Evolutionary conservation across 129 eudicot genomes (phyloP).

Genomic region (Flaveria trinervia): DNA sequence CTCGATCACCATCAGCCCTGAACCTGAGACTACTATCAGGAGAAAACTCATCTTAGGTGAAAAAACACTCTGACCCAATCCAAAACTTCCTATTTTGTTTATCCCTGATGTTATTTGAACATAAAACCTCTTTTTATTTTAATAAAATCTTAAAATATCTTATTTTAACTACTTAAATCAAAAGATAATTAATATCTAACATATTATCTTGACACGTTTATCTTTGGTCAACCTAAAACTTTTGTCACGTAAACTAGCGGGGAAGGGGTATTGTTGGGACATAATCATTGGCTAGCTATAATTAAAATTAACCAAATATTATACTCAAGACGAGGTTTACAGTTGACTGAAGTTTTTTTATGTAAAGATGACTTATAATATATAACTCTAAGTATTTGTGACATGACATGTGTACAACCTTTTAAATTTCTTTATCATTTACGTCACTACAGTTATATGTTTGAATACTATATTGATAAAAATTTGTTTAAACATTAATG

Average conservation of each 20-base stretch:
- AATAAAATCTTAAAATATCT: no score
- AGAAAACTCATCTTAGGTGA: no score
- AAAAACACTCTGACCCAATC: no score
- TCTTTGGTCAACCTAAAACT: not conserved
- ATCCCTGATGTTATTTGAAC: no score
- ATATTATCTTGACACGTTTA: no score
- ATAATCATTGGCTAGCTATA: constrained; percentile 22
- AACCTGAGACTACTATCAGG: no score
- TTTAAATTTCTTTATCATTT: not conserved
- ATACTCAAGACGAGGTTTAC: not conserved
- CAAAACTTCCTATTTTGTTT: no score
- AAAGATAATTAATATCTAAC: no score
- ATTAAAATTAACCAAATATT: not conserved
- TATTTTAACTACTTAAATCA: no score
- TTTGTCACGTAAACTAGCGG: constrained; percentile 6
- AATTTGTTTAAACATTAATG: not conserved
- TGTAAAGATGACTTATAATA: not conserved
- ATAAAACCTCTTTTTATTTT: no score
- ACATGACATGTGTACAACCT: not conserved
- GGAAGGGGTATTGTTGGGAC: constrained; percentile 17
- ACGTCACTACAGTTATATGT: not conserved
- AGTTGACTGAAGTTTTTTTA: not conserved
- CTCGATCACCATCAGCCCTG: no score
- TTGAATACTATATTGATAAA: not conserved
- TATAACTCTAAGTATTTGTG: not conserved